Base-by-base conservation (phyloP, 371 early-diverging fungal genomes). In the Choanephora cucurbitarum region DNA sequence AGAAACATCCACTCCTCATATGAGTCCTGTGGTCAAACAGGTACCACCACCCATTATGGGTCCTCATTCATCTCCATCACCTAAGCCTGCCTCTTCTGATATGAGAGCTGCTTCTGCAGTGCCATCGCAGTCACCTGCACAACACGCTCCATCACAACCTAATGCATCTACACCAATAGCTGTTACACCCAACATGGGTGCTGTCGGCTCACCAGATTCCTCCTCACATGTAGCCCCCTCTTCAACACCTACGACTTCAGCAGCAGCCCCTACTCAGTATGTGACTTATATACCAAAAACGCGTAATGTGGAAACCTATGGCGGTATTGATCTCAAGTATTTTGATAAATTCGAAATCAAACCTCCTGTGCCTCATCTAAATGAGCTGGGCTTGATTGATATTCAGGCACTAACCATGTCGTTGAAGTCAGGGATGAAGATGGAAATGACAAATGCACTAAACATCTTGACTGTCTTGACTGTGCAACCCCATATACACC, bases 341-440 rank as follows among this genome's bases (percentile, higher is more conserved):
- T 77, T 83, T 60, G 78, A 82, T 33, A 82, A 81, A 55, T 79
- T 79, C 48, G 77, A 77, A 23, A 73, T 85, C 31, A 85, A 79
- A 22, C 79, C 79, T 6, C 68, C 73, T 39, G 64, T 82, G 18
- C 89, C 89, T 18, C 75, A 81, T 15, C 63, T 83, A 19, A 73
- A 73, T 44, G 83, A 86, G 52, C 60, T 86, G 22, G 89, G 90
- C 49, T 57, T 77, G 15, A 77, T 90, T 17, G 91, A 91, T 58
- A 80, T 91, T 10, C 89, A 86, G 46, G 89, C 91, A 3, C 54
- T 90, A 44, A 85, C 82, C 23, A 82, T 91, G 82, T 87, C 90
- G 6, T 66, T 91, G 3, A 88, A 90, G 55, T 89, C 88, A 6
- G 88, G 88, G 3, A 75, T 90, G 70, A 80, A 80, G 48, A 70